Evolutionary conservation across 495 filamentous ascomycete species (phyloP).

Genomic region (Daldinia decipiens): DNA sequence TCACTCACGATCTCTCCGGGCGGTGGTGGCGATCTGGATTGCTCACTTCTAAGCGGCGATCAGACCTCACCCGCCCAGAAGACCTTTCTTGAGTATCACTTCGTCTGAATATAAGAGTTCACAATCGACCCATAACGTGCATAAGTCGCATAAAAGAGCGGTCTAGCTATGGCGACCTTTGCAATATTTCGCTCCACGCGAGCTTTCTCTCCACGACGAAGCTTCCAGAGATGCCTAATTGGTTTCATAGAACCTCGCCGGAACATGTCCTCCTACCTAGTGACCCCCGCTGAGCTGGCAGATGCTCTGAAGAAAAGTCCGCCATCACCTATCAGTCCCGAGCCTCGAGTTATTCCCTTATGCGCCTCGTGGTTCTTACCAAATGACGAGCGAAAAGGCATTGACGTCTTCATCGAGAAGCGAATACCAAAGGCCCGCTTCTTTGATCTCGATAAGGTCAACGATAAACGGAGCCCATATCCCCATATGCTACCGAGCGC

Average conservation of each 20-base stretch:
- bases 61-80: constrained; percentile 27
- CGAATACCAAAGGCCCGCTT: constrained; percentile 91
- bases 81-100: constrained; percentile 10
- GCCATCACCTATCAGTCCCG: constrained; percentile 75
- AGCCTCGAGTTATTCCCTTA: constrained; percentile 83
- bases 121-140: constrained; percentile 20
- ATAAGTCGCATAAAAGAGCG: constrained; percentile 34
- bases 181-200: constrained; percentile 52
- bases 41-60: constrained; percentile 21
- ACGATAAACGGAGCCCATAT: constrained; percentile 86
- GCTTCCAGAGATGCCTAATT: constrained; percentile 36
- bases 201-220: constrained; percentile 48
- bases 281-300: constrained; percentile 83
- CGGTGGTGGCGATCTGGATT: constrained; percentile 30
- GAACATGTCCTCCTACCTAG: constrained; percentile 79
- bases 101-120: constrained; percentile 11
- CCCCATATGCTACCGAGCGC: constrained; percentile 95
- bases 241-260: constrained; percentile 45
- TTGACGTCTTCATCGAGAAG: constrained; percentile 75
- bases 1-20: constrained; percentile 22
- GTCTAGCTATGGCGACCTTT: constrained; percentile 52
- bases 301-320: constrained; percentile 82
- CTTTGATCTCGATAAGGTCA: constrained; percentile 93
- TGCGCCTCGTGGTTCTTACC: constrained; percentile 97
- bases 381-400: constrained; percentile 83